Conservation (phyloP, 2,329 filamentous ascomycete species). For the Claviceps sorghi region DNA sequence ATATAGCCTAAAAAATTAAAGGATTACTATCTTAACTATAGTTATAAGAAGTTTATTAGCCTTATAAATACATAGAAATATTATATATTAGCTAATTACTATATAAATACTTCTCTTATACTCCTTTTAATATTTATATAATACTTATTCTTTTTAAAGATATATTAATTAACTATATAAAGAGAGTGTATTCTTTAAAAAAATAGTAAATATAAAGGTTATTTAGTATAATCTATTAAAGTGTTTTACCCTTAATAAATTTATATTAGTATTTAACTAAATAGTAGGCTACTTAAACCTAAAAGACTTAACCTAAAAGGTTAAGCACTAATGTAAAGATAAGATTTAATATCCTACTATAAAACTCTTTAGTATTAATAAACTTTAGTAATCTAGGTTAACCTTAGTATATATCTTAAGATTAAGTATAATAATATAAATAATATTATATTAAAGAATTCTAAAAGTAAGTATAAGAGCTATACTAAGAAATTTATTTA, state of each 20-base stretch:
- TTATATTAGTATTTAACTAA: not conserved
- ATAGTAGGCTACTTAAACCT: not conserved
- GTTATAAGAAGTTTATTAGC: not conserved
- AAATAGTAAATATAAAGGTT: not conserved
- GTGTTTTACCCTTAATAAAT: not conserved
- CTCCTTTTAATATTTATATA: not conserved
- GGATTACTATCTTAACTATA: not conserved
- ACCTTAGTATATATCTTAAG: not conserved
- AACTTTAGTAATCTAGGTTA: not conserved
- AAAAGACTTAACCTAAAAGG: not conserved
- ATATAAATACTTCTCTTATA: not conserved
- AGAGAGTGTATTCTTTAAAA: not conserved
- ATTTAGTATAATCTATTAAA: not conserved
- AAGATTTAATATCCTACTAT: not conserved
- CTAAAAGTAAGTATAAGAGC: not conserved
- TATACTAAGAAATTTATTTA: not conserved
- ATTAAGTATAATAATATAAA: not conserved
- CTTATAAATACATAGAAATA: not conserved
- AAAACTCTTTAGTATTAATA: not conserved
- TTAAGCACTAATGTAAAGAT: not conserved
- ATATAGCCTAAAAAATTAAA: not conserved
- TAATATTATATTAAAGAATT: not conserved
- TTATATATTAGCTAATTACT: not conserved
- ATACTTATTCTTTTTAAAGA: not conserved
- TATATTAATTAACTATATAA: not conserved